Evolutionary conservation across 371 early-diverging fungal species (phyloP), one percentile per base, ranked within the genome.

Genomic region (Basidiobolus meristosporus): DNA sequence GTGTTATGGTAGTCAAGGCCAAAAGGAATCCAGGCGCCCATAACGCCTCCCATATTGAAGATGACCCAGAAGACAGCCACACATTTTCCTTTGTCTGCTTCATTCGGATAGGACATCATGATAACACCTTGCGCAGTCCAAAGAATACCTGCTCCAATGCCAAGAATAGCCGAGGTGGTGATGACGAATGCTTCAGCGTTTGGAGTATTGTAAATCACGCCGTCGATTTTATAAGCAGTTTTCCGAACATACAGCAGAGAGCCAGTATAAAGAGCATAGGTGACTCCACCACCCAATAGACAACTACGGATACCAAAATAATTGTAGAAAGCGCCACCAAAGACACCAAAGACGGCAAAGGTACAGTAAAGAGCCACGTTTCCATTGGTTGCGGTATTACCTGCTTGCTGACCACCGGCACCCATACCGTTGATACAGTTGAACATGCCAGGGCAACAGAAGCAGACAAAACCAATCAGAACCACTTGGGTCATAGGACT

Each of bases 41-140:
- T 47, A 35, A 75, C 65, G 19, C 63, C 72, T 44, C 72, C 61
- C 38, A 58, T 39, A 54, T 82, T 84, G 55, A 85, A 85, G 35
- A 82, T 70, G 46, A 68, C 60, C 85, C 85, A 85, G 57, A 84
- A 84, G 31, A 77, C 65, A 18, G 78, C 65, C 39, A 85, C 74
- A 50, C 60, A 83, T 39, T 62, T 68, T 23, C 81, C 83, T 57
- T 82, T 82, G 31, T 73, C 71, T 20, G 66, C 53, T 46, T 82
- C 82, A 22, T 59, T 60, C 2, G 85, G 82, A n/a, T 85, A 82
- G 29, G 81, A 73, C 54, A 78, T 65, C 72, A 82, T 77, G 47
- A 84, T 75, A 57, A 76, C 70, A 29, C 82, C 82, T 52, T 84
- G 82, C 5, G 82, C 77, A 1, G 75, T 68, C 77, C 77, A 77